Conservation (phyloP, 176 grass and related monocot genomes). For the Eleusine coracana region DNA sequence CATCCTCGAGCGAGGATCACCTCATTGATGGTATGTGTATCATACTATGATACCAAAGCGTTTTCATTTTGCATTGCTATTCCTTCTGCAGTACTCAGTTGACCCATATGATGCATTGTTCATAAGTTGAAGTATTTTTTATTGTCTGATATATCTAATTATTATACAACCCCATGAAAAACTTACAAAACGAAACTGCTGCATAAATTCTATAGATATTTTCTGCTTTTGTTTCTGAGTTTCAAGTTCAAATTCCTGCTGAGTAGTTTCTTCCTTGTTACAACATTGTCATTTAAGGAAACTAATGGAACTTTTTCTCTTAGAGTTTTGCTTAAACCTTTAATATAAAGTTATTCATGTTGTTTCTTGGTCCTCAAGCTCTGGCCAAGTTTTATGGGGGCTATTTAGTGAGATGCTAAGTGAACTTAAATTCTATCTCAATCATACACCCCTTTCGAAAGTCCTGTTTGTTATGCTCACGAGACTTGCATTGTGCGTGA, state of each 20-base stretch:
- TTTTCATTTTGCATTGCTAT: conserved; percentile 34
- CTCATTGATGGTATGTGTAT: conserved; percentile 69
- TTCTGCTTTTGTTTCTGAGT: neutral
- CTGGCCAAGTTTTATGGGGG: neutral
- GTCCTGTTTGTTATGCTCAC: neutral
- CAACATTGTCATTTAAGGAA: neutral
- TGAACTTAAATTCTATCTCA: neutral
- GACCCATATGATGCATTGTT: neutral
- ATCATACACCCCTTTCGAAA: neutral
- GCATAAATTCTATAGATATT: neutral
- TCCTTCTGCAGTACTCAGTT: neutral
- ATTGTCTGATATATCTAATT: conserved; percentile 1
- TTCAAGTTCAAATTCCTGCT: too few species aligned
- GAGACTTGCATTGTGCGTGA: neutral
- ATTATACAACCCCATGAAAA: neutral
- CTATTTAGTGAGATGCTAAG: neutral
- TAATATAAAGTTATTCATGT: neutral
- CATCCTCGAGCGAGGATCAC: conserved; percentile 76
- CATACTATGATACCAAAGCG: conserved; percentile 4
- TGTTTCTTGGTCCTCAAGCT: neutral
- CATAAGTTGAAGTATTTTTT: conserved; percentile 15
- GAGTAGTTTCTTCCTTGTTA: too few species aligned
- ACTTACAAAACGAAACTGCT: neutral
- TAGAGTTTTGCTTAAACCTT: too few species aligned
- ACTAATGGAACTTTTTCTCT: neutral